Evolutionary conservation across 1,139 yeast genomes (phyloP).

Genomic region (Nakaseomyces glabratus): DNA sequence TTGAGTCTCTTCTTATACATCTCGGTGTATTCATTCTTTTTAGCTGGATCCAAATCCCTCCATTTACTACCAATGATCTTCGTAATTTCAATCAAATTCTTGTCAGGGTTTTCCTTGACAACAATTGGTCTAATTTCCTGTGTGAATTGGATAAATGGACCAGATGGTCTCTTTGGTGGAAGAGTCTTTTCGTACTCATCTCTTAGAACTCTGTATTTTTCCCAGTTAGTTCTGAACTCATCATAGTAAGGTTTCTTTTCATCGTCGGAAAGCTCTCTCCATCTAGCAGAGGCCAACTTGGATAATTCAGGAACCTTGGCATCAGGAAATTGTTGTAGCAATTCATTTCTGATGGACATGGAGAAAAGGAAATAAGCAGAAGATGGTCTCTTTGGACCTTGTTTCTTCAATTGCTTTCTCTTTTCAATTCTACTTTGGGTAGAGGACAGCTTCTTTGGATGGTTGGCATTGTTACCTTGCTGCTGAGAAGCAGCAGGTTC

Average conservation of each 20-base stretch:
- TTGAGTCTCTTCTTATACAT: constrained; percentile 30
- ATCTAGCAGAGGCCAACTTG: constrained; percentile 31
- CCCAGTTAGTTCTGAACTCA: constrained; percentile 31
- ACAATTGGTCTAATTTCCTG: constrained; percentile 29
- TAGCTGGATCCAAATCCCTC: constrained; percentile 27
- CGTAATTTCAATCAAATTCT: constrained; percentile 30
- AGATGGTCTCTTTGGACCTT: constrained; percentile 33
- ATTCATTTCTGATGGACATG: constrained; percentile 29
- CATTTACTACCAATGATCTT: constrained; percentile 32
- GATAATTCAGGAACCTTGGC: constrained; percentile 32
- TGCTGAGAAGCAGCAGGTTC: constrained; percentile 10
- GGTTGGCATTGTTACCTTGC: constrained; percentile 8
- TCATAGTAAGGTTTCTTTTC: constrained; percentile 31
- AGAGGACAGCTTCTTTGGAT: constrained; percentile 28
- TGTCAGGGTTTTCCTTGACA: constrained; percentile 29
- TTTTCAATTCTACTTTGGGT: constrained; percentile 32
- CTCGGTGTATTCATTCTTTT: constrained; percentile 29
- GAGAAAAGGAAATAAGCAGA: constrained; percentile 32
- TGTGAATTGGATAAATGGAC: constrained; percentile 31
- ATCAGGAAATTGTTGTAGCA: constrained; percentile 28
- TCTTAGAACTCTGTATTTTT: constrained; percentile 29
- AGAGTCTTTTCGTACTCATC: constrained; percentile 30
- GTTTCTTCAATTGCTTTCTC: constrained; percentile 30
- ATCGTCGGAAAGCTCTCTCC: constrained; percentile 30
- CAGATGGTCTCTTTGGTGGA: constrained; percentile 33